Conservation (phyloP, 345 rosid species). For the Erodium maritimum region DNA sequence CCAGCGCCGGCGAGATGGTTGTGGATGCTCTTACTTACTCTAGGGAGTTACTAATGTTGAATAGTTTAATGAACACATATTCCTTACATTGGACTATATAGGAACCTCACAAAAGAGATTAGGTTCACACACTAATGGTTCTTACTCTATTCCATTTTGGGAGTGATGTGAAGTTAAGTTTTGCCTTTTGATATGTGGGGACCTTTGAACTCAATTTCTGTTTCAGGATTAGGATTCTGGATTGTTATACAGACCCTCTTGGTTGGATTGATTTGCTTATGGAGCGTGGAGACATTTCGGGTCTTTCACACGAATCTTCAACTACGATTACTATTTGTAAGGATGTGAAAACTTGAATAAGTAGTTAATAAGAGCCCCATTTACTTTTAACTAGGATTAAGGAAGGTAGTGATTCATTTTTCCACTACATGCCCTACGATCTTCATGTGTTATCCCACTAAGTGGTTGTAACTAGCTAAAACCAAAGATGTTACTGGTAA, state of each 20-base stretch:
- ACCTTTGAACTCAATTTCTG: background rate
- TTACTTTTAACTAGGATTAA: too few species aligned
- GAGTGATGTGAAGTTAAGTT: background rate
- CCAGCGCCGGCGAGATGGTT: too few species aligned
- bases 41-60: background rate
- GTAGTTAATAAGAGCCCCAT: too few species aligned
- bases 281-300: constrained; percentile 13
- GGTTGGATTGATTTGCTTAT: constrained; percentile 54
- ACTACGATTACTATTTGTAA: constrained; percentile 17
- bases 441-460: too few species aligned
- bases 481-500: too few species aligned
- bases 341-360: constrained; percentile 52
- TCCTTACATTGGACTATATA: too few species aligned
- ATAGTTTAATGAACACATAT: background rate
- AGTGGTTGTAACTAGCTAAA: too few species aligned
- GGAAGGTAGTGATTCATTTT: too few species aligned
- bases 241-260: constrained; percentile 76
- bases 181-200: constrained; percentile 2
- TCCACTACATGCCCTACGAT: too few species aligned
- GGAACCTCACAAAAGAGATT: too few species aligned
- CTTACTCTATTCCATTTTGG: background rate
- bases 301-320: constrained; percentile 20
- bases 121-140: too few species aligned
- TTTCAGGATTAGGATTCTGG: constrained; percentile 65
- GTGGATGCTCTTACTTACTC: too few species aligned